phyloP scores from a whole-genome alignment of 1,284 basidiomycete genomes.

The Apiotrichum mycotoxinovorans region DNA sequence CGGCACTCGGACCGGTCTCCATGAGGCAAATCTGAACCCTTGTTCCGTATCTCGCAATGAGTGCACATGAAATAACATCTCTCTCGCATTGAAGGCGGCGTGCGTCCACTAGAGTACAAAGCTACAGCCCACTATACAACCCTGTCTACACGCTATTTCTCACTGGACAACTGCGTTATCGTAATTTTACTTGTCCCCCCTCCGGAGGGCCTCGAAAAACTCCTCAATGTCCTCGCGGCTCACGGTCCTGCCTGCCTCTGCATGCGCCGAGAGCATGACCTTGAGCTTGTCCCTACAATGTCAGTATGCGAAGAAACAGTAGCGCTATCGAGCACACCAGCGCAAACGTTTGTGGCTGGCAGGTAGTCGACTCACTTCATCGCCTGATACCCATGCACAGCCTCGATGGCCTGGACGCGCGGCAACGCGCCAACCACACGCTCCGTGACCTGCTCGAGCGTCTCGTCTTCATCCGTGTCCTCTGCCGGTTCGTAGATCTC shows the following conservation, averaged over 20 bases:
- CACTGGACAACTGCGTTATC: no score
- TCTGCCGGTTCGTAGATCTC: conserved; percentile 47
- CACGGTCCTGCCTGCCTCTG: conserved; percentile 30
- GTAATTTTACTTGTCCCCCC: neutral
- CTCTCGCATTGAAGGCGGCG: no score
- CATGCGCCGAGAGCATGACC: conserved; percentile 35
- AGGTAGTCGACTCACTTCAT: conserved; percentile 38
- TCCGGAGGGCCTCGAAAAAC: conserved; percentile 33
- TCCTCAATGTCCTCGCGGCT: conserved; percentile 41
- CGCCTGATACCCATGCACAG: conserved; percentile 42
- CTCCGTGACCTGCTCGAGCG: conserved; percentile 42
- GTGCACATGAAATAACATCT: no score
- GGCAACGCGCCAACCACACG: conserved; percentile 39
- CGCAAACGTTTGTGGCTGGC: neutral
- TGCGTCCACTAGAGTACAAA: no score
- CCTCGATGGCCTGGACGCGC: conserved; percentile 47
- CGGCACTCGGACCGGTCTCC: no score
- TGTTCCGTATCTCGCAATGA: no score
- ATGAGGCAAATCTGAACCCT: no score
- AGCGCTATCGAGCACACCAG: neutral
- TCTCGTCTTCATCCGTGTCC: conserved; percentile 39
- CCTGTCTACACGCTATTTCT: no score
- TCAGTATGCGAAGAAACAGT: neutral
- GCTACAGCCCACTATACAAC: neutral
- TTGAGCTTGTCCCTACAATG: conserved; percentile 33